Percentiles rank a stretch among this genome's conserved stretches.
These are phyloP conservation scores for Metschnikowia cerradonensis DNA, from an alignment of 805 yeast species.

Conservation along the genomic window DNA sequence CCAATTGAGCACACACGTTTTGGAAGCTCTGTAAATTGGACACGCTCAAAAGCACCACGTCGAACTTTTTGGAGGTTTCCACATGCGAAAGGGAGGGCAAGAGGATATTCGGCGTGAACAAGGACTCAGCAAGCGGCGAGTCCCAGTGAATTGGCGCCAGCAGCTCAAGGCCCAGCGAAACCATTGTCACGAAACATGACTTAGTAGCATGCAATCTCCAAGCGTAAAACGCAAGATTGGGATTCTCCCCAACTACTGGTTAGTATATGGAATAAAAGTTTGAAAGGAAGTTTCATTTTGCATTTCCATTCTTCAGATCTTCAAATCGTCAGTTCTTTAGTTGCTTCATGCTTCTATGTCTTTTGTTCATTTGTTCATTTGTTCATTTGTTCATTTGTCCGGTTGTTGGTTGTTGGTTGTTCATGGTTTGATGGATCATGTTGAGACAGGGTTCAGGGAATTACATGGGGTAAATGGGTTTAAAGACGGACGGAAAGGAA, in stretches of 20 bases:
- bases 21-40: constrained; percentile 39
- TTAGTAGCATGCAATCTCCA: constrained; percentile 52
- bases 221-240: constrained; percentile 55
- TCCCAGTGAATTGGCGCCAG: constrained; percentile 18
- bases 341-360: no score
- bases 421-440: no score
- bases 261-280: constrained; percentile 8
- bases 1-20: constrained; percentile 21
- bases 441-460: no score
- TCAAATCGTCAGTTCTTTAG: no score
- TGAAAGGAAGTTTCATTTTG: no score
- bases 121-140: constrained; percentile 13
- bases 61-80: constrained; percentile 21
- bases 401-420: no score
- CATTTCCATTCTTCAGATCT: no score
- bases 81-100: constrained; percentile 15
- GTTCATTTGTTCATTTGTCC: no score
- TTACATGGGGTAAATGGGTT: no score
- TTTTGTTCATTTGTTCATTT: no score
- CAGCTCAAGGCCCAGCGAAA: constrained; percentile 28
- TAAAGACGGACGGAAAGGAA: no score
- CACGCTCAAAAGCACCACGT: constrained; percentile 33
- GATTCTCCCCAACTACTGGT: constrained; percentile 48
- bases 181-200: constrained; percentile 33
- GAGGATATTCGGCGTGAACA: constrained; percentile 17